phyloP scores from a whole-genome alignment of 208 protist species.

The Phytomonas serpens region DNA sequence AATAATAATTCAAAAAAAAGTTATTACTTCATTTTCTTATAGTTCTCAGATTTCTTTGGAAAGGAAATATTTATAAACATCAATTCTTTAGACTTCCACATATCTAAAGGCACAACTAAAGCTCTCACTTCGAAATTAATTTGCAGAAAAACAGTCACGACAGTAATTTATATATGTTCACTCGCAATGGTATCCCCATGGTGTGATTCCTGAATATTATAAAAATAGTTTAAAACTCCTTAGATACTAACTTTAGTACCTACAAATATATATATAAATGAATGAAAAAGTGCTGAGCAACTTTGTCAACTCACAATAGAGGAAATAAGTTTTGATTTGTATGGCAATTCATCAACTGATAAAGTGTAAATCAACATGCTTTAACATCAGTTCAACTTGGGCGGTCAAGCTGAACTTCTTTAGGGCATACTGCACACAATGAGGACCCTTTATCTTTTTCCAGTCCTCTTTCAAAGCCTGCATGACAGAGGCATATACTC shows the following conservation, averaged over 20 bases:
- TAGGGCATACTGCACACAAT: slow-evolving; percentile 44
- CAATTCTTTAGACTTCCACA: background rate
- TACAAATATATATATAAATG: slow-evolving; percentile 6
- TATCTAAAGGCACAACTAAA: background rate
- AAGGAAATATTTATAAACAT: background rate
- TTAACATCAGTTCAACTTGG: slow-evolving; percentile 44
- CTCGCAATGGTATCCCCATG: background rate
- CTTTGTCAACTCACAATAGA: background rate
- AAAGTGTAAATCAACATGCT: slow-evolving; percentile 41
- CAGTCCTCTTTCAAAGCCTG: slow-evolving; percentile 57
- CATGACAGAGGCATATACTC: slow-evolving; percentile 38
- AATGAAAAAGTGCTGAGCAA: slow-evolving; percentile 3
- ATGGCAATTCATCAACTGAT: slow-evolving; percentile 6
- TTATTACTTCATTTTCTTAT: background rate
- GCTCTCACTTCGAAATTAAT: background rate
- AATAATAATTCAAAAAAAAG: background rate
- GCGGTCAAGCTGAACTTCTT: slow-evolving; percentile 45
- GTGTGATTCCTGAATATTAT: background rate
- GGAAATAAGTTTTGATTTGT: slow-evolving; percentile 4
- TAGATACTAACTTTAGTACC: background rate
- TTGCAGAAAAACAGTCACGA: background rate
- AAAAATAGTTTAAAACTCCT: background rate
- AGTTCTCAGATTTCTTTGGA: background rate
- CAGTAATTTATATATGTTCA: background rate
- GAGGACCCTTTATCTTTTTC: slow-evolving; percentile 58